Evolutionary conservation across 139 green algal species (phyloP), one percentile per base, ranked within the genome.

Genomic region (Coccomyxa sp.): DNA sequence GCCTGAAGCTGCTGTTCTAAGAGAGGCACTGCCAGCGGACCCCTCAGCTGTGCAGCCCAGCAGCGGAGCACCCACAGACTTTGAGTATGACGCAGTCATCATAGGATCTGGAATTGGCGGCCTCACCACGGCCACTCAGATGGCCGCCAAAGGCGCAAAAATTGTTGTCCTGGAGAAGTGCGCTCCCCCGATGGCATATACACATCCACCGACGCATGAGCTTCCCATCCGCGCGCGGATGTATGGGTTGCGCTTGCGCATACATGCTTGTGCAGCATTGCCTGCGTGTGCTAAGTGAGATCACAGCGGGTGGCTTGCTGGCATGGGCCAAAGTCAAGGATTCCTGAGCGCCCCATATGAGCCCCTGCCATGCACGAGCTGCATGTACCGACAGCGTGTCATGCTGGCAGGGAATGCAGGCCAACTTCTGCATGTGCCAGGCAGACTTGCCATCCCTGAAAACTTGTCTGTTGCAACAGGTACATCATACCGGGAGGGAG

Each of bases 401-500:
- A n/a, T n/a, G n/a, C 68, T 24, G 14, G 27, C 68, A 73, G 24
- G 68, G 16, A 35, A 36, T 24, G 9, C 31, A 16, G 31, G 16
- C n/a, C 68, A 36, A 36, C n/a, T n/a, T n/a, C 31, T 73, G 68
- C 68, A 16, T 73, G 68, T 68, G 22, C 54, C n/a, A n/a, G n/a
- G n/a, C n/a, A 38, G 64, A 72, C 64, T 72, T 14, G 75, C 75
- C 16, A 8, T 77, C 7, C 80, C 78, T 18, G 55, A 22, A 0
- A 37, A 12, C 14, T 12, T 31, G 69, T 34, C 58, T 24, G 58
- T 18, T 74, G 34, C 35, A 74, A 33, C 81, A 95, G 90, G 87
- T 98, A 98, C 82, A 78, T 97, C 39, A 92, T 98, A 16, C 95
- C 95, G 18, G 95, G 95, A 39, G 95, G 95, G 79, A 94, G 86